Percentiles rank a stretch among this genome's conserved stretches.
Evolutionary conservation across 768 basidiomycete genomes (phyloP).

Genomic region (Clathrus columnatus): DNA sequence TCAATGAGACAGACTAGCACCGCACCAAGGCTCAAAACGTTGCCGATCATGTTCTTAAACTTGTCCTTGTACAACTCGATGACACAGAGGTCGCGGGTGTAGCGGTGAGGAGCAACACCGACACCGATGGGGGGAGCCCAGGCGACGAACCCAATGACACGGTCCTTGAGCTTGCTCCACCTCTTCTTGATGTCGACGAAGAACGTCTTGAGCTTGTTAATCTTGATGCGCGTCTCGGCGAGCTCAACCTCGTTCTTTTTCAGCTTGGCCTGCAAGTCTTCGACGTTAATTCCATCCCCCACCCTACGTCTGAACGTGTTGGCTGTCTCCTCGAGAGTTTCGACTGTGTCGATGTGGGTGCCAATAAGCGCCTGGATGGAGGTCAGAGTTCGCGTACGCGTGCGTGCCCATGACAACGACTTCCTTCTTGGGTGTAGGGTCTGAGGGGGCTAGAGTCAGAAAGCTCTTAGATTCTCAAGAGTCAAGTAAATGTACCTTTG

Average conservation of each 20-base stretch:
- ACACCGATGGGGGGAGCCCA: slow-evolving; percentile 21
- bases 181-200: slow-evolving; percentile 17
- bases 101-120: slow-evolving; percentile 16
- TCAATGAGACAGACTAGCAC: slow-evolving; percentile 10
- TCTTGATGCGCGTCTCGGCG: slow-evolving; percentile 14
- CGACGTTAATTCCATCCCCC: slow-evolving; percentile 14
- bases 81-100: slow-evolving; percentile 20
- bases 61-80: slow-evolving; percentile 21
- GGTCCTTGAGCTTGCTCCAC: slow-evolving; percentile 19
- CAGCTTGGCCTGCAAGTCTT: slow-evolving; percentile 8
- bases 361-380: slow-evolving; percentile 21
- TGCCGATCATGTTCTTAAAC: slow-evolving; percentile 18
- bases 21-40: slow-evolving; percentile 21
- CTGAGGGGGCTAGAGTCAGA: not conserved
- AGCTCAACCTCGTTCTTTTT: slow-evolving; percentile 18
- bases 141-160: slow-evolving; percentile 20
- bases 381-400: slow-evolving; percentile 18
- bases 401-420: slow-evolving; percentile 21
- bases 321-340: slow-evolving; percentile 15
- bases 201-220: slow-evolving; percentile 19
- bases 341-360: slow-evolving; percentile 15
- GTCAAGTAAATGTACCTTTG: slow-evolving; percentile 13
- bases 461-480: slow-evolving; percentile 4
- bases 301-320: slow-evolving; percentile 9
- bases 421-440: slow-evolving; percentile 19